Evolutionary conservation across 1,284 basidiomycete genomes (phyloP), one percentile per base, ranked within the genome.

Genomic region (Hypsizygus ulmarius): DNA sequence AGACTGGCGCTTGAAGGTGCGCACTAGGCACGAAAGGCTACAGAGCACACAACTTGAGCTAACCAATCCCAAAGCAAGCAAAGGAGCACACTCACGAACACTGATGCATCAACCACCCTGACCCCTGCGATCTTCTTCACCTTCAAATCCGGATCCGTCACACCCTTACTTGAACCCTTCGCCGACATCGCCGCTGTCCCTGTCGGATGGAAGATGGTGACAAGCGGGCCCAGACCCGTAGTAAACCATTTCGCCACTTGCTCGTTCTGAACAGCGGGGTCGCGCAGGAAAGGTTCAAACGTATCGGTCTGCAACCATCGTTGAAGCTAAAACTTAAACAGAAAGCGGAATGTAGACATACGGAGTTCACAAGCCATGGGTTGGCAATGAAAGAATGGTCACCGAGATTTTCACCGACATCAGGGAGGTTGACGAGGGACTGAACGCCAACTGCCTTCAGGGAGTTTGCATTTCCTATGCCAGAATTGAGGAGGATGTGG

Each of bases 351-450:
- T 7, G 10, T 4, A 34, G n/a, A 30, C 36, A 39, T 12, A 39
- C 36, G 18, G 64, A 52, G n/a, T 51, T 59, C 28, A 54, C 51
- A 19, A 53, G 54, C 34, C 60, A 49, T 0, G 41, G 41, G 28
- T 52, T 66, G 10, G 54, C 49, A 43, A 59, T 50, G 18, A 59
- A 52, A 12, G 61, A 47, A 39, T 65, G 63, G 43, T 74, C 71
- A 9, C 50, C 48, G 18, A 64, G 36, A 30, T 61, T 61, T 38
- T 61, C 35, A 6, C 62, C 62, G 18, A 64, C 59, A 25, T 49
- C 50, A 6, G 62, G 60, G n/a, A 61, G 53, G 44, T 60, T 39
- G 18, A 62, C 49, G 9, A 58, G n/a, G 2, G 59, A 38, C 9
- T 39, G 12, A 5, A 64, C 45, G 2, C 50, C 53, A 7, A 61